Conservation (phyloP, 1,284 basidiomycete genomes). For the Austroboletus novae-zelandiae region DNA sequence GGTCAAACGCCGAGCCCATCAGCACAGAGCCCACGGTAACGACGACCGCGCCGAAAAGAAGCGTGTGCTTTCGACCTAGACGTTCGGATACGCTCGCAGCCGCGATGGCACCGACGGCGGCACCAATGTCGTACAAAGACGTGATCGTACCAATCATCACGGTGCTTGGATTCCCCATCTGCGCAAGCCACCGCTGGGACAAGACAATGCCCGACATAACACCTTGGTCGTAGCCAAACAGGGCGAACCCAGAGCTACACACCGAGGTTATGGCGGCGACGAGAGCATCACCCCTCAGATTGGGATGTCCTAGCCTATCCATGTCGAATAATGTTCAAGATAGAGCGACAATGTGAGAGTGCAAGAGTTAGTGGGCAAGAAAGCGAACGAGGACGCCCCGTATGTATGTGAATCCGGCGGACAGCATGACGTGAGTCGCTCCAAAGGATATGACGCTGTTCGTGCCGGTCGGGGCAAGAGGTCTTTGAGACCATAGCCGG, state of each 20-base stretch:
- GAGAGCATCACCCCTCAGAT: conserved; percentile 12
- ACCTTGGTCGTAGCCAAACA: conserved; percentile 20
- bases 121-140: conserved; percentile 16
- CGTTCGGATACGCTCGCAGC: conserved; percentile 15
- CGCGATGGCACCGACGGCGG: conserved; percentile 11
- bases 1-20: conserved; percentile 14
- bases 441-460: background rate
- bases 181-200: conserved; percentile 15
- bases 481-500: background rate
- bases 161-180: conserved; percentile 17
- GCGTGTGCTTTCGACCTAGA: conserved; percentile 13
- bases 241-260: conserved; percentile 18
- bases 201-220: conserved; percentile 17
- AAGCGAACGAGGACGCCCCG: background rate
- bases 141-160: conserved; percentile 22
- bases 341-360: background rate
- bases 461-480: background rate
- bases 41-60: conserved; percentile 9
- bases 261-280: conserved; percentile 18
- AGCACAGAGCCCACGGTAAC: conserved; percentile 14
- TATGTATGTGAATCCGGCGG: background rate
- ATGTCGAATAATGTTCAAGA: conserved; percentile 2
- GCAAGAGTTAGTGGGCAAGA: background rate
- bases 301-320: conserved; percentile 14
- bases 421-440: background rate